Conservation (phyloP, 2,329 filamentous ascomycete genomes). For the Sporothrix schenckii region DNA sequence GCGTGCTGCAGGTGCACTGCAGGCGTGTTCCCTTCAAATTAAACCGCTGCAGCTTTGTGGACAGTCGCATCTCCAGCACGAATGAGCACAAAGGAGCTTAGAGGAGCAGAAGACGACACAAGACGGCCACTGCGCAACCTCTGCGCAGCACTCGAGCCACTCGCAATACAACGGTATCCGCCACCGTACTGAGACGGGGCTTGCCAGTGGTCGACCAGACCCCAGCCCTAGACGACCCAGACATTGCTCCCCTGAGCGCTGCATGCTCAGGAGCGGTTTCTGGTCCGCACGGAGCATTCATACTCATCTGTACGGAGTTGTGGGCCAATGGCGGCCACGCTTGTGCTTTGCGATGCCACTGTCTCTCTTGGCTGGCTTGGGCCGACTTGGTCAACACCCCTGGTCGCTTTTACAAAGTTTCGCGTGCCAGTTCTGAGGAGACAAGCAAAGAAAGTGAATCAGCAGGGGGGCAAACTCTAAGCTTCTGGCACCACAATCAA, state of each 20-base stretch:
- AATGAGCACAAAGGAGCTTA: background rate
- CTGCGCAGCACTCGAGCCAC: conserved; percentile 22
- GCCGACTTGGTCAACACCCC: conserved; percentile 14
- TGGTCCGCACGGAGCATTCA: background rate
- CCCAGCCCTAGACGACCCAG: conserved; percentile 12
- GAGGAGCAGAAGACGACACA: background rate
- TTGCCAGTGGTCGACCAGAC: conserved; percentile 19
- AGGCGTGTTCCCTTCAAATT: conserved; percentile 29
- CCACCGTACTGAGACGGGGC: conserved; percentile 2
- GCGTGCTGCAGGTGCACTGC: conserved; percentile 28
- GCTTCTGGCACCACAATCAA: conserved; percentile 20
- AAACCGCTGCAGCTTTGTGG: conserved; percentile 29
- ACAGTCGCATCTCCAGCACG: conserved; percentile 16
- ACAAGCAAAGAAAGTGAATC: conserved; percentile 6
- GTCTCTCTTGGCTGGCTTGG: conserved; percentile 22
- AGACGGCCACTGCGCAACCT: background rate
- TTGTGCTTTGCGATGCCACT: conserved; percentile 31
- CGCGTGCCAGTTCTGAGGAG: conserved; percentile 30
- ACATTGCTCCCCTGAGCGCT: conserved; percentile 30
- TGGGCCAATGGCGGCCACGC: conserved; percentile 29
- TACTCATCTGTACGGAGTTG: background rate
- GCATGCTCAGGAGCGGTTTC: conserved; percentile 26
- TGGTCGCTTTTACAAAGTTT: conserved; percentile 25
- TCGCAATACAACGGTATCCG: conserved; percentile 29
- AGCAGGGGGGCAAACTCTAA: conserved; percentile 25